Percentiles rank a stretch among this genome's conserved stretches.
These are phyloP conservation scores for Fragilariopsis cylindrus DNA, from an alignment of 108 stramenopile species.

Conservation along the genomic window DNA sequence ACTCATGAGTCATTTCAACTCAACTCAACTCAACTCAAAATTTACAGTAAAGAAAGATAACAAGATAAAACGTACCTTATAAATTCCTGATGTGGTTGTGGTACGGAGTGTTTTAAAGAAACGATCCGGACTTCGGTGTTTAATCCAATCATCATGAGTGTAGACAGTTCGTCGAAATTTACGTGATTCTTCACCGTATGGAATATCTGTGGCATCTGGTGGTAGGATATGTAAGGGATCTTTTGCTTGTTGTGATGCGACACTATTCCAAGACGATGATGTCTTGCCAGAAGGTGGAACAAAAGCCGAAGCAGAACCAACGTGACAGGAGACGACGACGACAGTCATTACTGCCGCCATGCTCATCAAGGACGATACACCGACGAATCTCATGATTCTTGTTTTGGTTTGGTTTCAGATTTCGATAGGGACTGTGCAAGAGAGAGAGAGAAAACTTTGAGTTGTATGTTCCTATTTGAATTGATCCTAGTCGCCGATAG, in stretches of 20 bases:
- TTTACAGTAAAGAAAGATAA: too few species aligned
- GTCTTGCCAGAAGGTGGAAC: background rate
- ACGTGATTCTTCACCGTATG: slow-evolving; percentile 48
- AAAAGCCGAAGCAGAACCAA: background rate
- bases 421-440: too few species aligned
- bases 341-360: background rate
- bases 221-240: too few species aligned
- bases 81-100: slow-evolving; percentile 60
- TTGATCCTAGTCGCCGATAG: too few species aligned
- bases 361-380: background rate
- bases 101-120: slow-evolving; percentile 54
- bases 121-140: slow-evolving; percentile 67
- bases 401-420: too few species aligned
- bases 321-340: too few species aligned
- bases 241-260: too few species aligned
- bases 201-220: slow-evolving; percentile 1
- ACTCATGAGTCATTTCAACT: too few species aligned
- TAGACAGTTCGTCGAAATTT: slow-evolving; percentile 76
- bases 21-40: too few species aligned
- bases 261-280: background rate
- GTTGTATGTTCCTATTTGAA: too few species aligned
- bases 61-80: slow-evolving; percentile 34
- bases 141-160: slow-evolving; percentile 73
- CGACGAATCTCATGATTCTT: background rate
- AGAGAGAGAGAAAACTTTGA: too few species aligned